Evolutionary conservation across 495 filamentous ascomycete species (phyloP), one percentile per base, ranked within the genome.

Genomic region (Rhypophila decipiens): DNA sequence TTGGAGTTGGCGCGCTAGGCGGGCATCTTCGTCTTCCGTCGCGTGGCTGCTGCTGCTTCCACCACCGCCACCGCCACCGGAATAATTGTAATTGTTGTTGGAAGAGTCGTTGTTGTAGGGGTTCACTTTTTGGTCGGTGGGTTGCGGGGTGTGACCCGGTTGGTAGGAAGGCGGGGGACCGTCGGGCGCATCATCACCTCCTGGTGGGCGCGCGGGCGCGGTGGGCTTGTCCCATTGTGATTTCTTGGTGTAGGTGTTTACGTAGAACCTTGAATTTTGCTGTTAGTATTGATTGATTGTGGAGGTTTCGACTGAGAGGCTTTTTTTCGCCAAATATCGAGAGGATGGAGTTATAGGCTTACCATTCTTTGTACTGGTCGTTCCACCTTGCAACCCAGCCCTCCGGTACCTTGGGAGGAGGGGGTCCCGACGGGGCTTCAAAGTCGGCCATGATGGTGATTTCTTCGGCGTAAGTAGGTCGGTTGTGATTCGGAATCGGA

Each of bases 211-310:
- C 46, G 79, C 72, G 15, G 84, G 78, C 42, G 72, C 68, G 33
- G 79, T 83, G 21, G 89, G 89, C 39, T 70, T 77, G 3, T 93
- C 86, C 88, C 89, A 96, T 77, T 88, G 85, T 4, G 90, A 94
- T 55, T 81, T 77, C 55, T 88, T 89, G 52, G 88, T 95, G 61
- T 81, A 80, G 47, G 83, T 81, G 66, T 96, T 88, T 38, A 95
- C 81, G 70, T 83, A 96, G 77, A 89, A 96, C 85, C 87, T 88
- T 34, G 46, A 19, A 35, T 18, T 19, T 0, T 5, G 13, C 20
- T n/a, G 36, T 10, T 38, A 19, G 10, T 33, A 7, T 13, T 33
- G 8, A 33, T 8, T 33, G 29, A 33, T 33, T 8, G 7, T 33
- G 7, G 29, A 8, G 13, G 7, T 13, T 33, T 33, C 8, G 7